phyloP scores from a whole-genome alignment of 345 rosid species.

The Passiflora organensis region DNA sequence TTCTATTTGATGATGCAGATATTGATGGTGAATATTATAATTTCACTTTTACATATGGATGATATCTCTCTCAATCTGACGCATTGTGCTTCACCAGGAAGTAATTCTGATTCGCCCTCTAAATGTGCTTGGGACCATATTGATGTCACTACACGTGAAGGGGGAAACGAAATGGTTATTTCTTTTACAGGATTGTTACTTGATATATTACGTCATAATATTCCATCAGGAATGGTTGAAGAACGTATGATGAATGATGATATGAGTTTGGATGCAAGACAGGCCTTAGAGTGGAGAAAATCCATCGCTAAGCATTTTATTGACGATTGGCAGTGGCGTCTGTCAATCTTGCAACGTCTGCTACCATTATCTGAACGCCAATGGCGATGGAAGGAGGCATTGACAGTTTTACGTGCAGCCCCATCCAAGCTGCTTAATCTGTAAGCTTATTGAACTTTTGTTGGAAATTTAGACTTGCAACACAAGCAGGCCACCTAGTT shows the following conservation, averaged over 20 bases:
- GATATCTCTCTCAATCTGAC: constrained; percentile 58
- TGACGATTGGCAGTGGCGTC: constrained; percentile 97
- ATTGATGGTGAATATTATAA: constrained; percentile 77
- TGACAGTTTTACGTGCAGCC: constrained; percentile 79
- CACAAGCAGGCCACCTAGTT: constrained; percentile 7
- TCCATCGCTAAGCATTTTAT: constrained; percentile 59
- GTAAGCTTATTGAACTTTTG: constrained; percentile 41
- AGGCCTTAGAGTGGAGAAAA: constrained; percentile 92
- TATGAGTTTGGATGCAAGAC: constrained; percentile 48
- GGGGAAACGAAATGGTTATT: constrained; percentile 63
- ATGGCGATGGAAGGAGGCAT: constrained; percentile 92
- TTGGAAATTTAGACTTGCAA: constrained; percentile 6
- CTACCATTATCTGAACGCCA: constrained; percentile 80
- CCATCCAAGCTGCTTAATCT: constrained; percentile 91
- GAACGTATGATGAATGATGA: constrained; percentile 51
- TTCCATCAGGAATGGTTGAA: constrained; percentile 52
- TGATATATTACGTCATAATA: constrained; percentile 56
- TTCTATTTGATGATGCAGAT: constrained; percentile 57
- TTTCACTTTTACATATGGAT: constrained; percentile 87
- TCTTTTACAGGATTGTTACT: constrained; percentile 71
- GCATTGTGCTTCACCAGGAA: constrained; percentile 46
- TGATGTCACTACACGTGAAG: constrained; percentile 44
- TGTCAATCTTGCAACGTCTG: constrained; percentile 87
- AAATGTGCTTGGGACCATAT: constrained; percentile 37
- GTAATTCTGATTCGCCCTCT: constrained; percentile 40